phyloP scores from a whole-genome alignment of 169 alveolate species.

The Theileria parva region DNA sequence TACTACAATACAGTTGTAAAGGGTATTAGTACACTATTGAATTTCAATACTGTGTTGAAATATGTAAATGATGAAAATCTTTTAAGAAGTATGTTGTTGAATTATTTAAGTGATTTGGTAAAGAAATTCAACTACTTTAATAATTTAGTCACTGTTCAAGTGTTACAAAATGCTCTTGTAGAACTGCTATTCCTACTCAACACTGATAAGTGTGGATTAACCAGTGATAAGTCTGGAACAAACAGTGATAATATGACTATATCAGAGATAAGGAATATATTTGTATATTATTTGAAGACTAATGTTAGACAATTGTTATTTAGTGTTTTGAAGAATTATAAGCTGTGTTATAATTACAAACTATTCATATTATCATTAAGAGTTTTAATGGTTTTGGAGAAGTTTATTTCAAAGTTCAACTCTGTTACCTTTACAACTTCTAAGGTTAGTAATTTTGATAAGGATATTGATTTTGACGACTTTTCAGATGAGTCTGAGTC shows the following conservation, averaged over 20 bases:
- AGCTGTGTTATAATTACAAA: not conserved
- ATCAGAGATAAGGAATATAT: not conserved
- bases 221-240: not conserved
- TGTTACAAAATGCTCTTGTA: not conserved
- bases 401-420: not conserved
- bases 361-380: not conserved
- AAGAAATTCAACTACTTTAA: conserved; percentile 9
- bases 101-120: conserved; percentile 12
- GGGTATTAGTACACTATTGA: conserved; percentile 27
- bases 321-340: conserved; percentile 40
- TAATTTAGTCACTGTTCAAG: not conserved
- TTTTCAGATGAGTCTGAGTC: not conserved
- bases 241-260: not conserved
- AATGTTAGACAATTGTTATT: conserved; percentile 37
- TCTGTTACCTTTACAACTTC: not conserved
- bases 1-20: conserved; percentile 29
- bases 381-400: conserved; percentile 1
- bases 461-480: not conserved
- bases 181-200: not conserved
- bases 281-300: conserved; percentile 31
- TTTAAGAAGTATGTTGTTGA: conserved; percentile 34
- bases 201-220: not conserved
- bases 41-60: conserved; percentile 28
- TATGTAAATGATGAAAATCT: conserved; percentile 44
- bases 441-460: not conserved